These are phyloP conservation scores for Dioscorea alata DNA, from an alignment of 106 monocot genomes.

Conservation along the genomic window DNA sequence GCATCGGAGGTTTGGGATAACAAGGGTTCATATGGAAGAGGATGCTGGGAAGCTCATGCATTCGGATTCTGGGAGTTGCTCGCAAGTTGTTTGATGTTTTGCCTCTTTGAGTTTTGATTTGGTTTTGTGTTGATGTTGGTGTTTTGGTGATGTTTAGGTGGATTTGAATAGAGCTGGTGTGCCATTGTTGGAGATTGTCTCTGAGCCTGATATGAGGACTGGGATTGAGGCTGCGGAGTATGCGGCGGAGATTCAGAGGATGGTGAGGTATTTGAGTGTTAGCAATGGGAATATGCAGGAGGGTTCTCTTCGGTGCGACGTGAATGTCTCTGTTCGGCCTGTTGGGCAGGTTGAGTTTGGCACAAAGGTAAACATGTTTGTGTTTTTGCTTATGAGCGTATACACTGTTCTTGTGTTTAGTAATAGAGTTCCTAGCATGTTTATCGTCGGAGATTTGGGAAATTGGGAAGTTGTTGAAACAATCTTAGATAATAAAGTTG, in stretches of 20 bases:
- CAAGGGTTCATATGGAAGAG: constrained; percentile 97
- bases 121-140: not conserved
- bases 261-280: constrained; percentile 82
- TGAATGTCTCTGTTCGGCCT: constrained; percentile 89
- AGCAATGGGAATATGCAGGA: constrained; percentile 99
- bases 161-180: constrained; percentile 98
- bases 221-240: constrained; percentile 93
- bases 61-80: constrained; percentile 57
- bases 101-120: not conserved
- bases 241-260: constrained; percentile 82
- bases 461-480: no score
- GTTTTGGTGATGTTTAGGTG: constrained; percentile 34
- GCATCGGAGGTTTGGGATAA: constrained; percentile 84
- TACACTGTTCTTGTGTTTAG: no score
- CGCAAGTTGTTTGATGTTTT: constrained; percentile 47
- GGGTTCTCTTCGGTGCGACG: constrained; percentile 97
- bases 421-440: no score
- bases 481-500: no score
- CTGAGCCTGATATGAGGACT: constrained; percentile 97
- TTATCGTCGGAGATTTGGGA: no score
- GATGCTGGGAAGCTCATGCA: constrained; percentile 92
- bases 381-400: no score
- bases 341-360: constrained; percentile 69
- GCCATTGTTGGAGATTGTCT: constrained; percentile 91
- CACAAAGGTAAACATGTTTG: constrained; percentile 56